Conservation (phyloP, 768 basidiomycete species). For the Trametes punicea region DNA sequence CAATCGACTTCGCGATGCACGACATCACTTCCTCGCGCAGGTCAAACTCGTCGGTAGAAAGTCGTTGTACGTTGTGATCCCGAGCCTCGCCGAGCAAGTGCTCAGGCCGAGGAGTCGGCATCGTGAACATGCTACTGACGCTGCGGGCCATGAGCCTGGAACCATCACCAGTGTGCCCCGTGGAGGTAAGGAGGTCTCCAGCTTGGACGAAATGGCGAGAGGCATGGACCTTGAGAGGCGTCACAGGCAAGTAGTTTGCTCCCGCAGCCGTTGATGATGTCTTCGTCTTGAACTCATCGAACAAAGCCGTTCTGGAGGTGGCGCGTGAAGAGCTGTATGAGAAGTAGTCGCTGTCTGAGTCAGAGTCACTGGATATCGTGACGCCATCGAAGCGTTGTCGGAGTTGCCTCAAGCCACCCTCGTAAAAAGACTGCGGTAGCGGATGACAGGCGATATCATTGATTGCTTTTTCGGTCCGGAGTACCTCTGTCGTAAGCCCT, state of each 20-base stretch:
- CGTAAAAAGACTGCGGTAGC: constrained; percentile 86
- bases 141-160: constrained; percentile 30
- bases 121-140: constrained; percentile 13
- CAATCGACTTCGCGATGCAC: constrained; percentile 96
- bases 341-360: constrained; percentile 58
- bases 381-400: constrained; percentile 84
- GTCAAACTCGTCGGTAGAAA: constrained; percentile 75
- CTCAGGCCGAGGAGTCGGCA: constrained; percentile 22
- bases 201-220: constrained; percentile 67
- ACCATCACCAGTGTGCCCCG: constrained; percentile 44
- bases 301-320: constrained; percentile 12
- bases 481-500: constrained; percentile 90
- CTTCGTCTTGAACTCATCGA: constrained; percentile 23
- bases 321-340: constrained; percentile 29
- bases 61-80: constrained; percentile 19
- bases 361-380: constrained; percentile 38
- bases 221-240: constrained; percentile 27
- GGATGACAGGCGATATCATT: constrained; percentile 97
- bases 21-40: constrained; percentile 97
- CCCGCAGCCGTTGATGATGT: constrained; percentile 6
- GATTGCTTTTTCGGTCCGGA: constrained; percentile 95
- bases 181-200: constrained; percentile 69
- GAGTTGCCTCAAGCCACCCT: constrained; percentile 83
- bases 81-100: neutral
- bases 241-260: constrained; percentile 18